These are phyloP conservation scores for Nemania sp. DNA, from an alignment of 2,329 filamentous ascomycete species.

Conservation along the genomic window DNA sequence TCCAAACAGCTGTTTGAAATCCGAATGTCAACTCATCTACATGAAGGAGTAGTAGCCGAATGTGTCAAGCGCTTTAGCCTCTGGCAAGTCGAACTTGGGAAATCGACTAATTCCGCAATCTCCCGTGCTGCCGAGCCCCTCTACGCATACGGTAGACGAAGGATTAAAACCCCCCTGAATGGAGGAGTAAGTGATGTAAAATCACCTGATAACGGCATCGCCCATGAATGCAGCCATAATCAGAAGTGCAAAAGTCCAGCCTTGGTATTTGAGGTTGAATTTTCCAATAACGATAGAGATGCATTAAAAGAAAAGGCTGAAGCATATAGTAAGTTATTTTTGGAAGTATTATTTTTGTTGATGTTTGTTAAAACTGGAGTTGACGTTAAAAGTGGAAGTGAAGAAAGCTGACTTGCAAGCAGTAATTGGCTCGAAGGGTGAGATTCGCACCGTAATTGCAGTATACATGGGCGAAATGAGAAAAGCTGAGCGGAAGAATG, in stretches of 20 bases:
- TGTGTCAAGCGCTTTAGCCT: background rate
- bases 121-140: background rate
- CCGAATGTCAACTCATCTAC: background rate
- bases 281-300: background rate
- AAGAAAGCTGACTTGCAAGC: background rate
- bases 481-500: constrained; percentile 11
- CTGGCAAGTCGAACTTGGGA: background rate
- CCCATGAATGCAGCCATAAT: background rate
- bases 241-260: background rate
- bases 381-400: background rate
- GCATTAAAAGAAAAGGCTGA: background rate
- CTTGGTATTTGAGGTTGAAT: constrained; percentile 14
- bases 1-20: constrained; percentile 24
- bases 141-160: background rate
- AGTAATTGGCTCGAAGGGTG: background rate
- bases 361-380: background rate
- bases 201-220: constrained; percentile 17
- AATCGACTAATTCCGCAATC: constrained; percentile 2
- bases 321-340: constrained; percentile 18
- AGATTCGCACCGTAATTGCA: constrained; percentile 14
- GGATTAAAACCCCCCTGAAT: background rate
- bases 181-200: background rate
- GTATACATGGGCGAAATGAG: constrained; percentile 8
- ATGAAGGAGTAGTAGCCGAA: background rate
- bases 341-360: background rate